Percentiles rank a stretch among this genome's conserved stretches.
phyloP scores from a whole-genome alignment of 176 grass and related monocot species.

The Phyllostachys edulis region DNA sequence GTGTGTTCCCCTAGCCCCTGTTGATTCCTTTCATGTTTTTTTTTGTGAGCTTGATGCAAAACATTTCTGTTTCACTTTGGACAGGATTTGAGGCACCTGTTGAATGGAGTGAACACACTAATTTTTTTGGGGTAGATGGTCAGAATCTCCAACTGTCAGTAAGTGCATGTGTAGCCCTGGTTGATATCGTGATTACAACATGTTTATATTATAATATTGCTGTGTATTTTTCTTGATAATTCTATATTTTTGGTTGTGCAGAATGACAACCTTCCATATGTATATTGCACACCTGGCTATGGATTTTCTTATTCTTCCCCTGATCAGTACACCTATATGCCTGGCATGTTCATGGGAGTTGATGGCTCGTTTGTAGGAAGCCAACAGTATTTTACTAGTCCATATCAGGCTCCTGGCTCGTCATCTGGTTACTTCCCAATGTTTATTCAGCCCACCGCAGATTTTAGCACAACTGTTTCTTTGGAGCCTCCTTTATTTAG shows the following conservation, averaged over 20 bases:
- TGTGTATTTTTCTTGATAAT: not conserved
- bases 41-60: not conserved
- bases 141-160: conserved; percentile 52
- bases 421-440: conserved; percentile 55
- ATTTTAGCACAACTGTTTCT: conserved; percentile 45
- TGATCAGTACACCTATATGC: conserved; percentile 56
- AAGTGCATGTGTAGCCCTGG: conserved; percentile 14
- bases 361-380: conserved; percentile 42
- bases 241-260: conserved; percentile 47
- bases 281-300: conserved; percentile 71
- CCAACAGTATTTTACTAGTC: conserved; percentile 48
- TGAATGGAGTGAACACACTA: conserved; percentile 52
- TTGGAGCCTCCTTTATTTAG: conserved; percentile 34
- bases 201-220: not conserved
- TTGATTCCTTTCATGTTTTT: not conserved
- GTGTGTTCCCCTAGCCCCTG: not conserved
- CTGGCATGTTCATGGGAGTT: conserved; percentile 36
- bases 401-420: conserved; percentile 52
- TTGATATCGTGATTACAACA: not conserved
- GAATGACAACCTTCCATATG: conserved; percentile 53
- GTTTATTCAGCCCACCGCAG: conserved; percentile 45
- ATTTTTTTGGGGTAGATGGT: conserved; percentile 55
- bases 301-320: conserved; percentile 53
- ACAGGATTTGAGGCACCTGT: conserved; percentile 56
- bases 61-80: conserved; percentile 3